Base-by-base conservation (phyloP, 139 green algal genomes). In the Picochlorum sp. region DNA sequence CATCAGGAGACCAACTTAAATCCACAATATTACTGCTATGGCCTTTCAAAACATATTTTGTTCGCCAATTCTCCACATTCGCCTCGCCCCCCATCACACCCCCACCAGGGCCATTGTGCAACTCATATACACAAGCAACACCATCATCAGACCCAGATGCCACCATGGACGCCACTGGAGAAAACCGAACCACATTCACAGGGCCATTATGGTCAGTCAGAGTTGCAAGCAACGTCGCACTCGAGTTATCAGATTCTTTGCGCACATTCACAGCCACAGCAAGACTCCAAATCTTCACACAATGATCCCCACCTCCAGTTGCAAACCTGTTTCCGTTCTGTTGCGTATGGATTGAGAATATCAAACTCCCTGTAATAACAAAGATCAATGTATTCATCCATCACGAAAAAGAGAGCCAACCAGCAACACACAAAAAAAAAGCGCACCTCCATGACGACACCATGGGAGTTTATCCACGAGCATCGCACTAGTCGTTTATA, bases 41-140 rank as follows among this genome's bases (percentile, higher is more conserved):
- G 4, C 87, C 89, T 0, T 84, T 73, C 47, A 97, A 71, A 18
- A 62, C 65, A 6, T 54, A 26, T 8, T 64, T 23, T 1, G 62
- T 64, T 18, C 72, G 77, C 91, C 91, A 97, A 78, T 96, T 95
- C 75, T 97, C 91, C 16, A 95, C 46, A 65, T 82, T 90, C 18
- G 57, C 13, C 46, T 24, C 21, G 49, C 28, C 51, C 9, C 52
- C 72, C 28, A 82, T 80, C 23, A 49, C 37, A 3, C 65, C 49
- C 10, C 50, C 41, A 3, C 73, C 87, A 0, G 65, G 28, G 0
- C 87, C 90, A 1, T 69, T 24, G 9, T 62, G 62, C 50, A 87
- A 71, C 61, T 94, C 82, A 63, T 87, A 87, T 6, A 96, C 45
- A 41, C 81, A 75, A 5, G 83, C 71, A 20, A 81, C 59, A 51